Conservation (phyloP, 495 filamentous ascomycete species). For the Daldinia childiae region DNA sequence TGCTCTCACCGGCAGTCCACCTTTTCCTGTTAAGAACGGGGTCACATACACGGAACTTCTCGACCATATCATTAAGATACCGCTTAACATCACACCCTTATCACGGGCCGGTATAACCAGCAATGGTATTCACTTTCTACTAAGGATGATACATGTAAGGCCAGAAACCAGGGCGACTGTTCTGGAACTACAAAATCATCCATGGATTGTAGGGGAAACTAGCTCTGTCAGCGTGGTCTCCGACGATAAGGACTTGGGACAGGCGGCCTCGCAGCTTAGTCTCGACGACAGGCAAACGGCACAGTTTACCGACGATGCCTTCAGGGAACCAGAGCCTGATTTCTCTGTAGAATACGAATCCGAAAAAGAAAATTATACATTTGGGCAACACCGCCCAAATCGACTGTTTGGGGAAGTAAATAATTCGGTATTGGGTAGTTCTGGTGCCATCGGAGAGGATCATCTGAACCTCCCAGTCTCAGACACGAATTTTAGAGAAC, state of each 20-base stretch:
- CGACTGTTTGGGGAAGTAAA: slow-evolving; percentile 87
- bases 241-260: slow-evolving; percentile 60
- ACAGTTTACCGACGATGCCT: slow-evolving; percentile 9
- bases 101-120: slow-evolving; percentile 65
- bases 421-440: slow-evolving; percentile 72
- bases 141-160: slow-evolving; percentile 76
- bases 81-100: slow-evolving; percentile 70
- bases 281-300: slow-evolving; percentile 55
- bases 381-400: slow-evolving; percentile 50
- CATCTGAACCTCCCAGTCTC: slow-evolving; percentile 59
- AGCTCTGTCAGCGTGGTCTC: slow-evolving; percentile 57
- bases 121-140: slow-evolving; percentile 74
- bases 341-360: slow-evolving; percentile 47
- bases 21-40: slow-evolving; percentile 73
- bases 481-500: slow-evolving; percentile 41
- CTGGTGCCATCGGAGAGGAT: slow-evolving; percentile 52
- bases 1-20: slow-evolving; percentile 75
- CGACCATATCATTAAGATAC: slow-evolving; percentile 80
- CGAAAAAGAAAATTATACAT: slow-evolving; percentile 56
- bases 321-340: slow-evolving; percentile 33
- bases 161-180: slow-evolving; percentile 75
- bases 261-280: slow-evolving; percentile 76
- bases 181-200: slow-evolving; percentile 67
- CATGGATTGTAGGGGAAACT: slow-evolving; percentile 67
- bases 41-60: slow-evolving; percentile 70